phyloP scores from a whole-genome alignment of 2,329 filamentous ascomycete species.

The Magnaporthiopsis rhizophila region DNA sequence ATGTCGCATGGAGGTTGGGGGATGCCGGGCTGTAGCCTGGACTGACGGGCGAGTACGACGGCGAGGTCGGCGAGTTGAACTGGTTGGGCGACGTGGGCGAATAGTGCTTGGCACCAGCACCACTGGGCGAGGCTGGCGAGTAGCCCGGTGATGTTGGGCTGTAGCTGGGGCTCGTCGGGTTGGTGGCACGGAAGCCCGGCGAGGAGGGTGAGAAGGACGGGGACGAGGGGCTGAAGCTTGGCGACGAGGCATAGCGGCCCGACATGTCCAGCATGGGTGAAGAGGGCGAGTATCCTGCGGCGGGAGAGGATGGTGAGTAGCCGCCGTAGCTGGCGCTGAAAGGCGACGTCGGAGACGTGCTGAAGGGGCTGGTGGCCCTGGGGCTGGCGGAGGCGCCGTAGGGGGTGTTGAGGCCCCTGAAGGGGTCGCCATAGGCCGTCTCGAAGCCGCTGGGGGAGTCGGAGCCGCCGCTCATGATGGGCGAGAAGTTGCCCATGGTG shows the following conservation, averaged over 20 bases:
- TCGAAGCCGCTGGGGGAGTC: conserved; percentile 60
- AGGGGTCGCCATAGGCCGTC: conserved; percentile 48
- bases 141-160: conserved; percentile 60
- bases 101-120: conserved; percentile 42
- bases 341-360: conserved; percentile 58
- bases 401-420: conserved; percentile 50
- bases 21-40: conserved; percentile 66
- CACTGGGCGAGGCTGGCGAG: conserved; percentile 53
- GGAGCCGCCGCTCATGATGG: conserved; percentile 68
- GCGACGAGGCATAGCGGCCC: conserved; percentile 44
- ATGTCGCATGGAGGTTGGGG: conserved; percentile 45
- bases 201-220: conserved; percentile 58
- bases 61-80: conserved; percentile 69
- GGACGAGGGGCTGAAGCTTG: conserved; percentile 55
- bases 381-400: conserved; percentile 58
- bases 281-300: conserved; percentile 67
- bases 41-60: conserved; percentile 62
- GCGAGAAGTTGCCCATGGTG: conserved; percentile 61
- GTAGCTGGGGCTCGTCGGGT: conserved; percentile 52
- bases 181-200: conserved; percentile 47
- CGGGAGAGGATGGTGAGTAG: conserved; percentile 72
- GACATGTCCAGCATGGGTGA: conserved; percentile 56
- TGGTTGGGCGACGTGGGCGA: conserved; percentile 63
- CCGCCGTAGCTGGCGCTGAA: conserved; percentile 49
- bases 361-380: conserved; percentile 64